Percentiles rank a stretch among this genome's conserved stretches.
phyloP scores from a whole-genome alignment of 106 monocot species.

The Allium fistulosum region DNA sequence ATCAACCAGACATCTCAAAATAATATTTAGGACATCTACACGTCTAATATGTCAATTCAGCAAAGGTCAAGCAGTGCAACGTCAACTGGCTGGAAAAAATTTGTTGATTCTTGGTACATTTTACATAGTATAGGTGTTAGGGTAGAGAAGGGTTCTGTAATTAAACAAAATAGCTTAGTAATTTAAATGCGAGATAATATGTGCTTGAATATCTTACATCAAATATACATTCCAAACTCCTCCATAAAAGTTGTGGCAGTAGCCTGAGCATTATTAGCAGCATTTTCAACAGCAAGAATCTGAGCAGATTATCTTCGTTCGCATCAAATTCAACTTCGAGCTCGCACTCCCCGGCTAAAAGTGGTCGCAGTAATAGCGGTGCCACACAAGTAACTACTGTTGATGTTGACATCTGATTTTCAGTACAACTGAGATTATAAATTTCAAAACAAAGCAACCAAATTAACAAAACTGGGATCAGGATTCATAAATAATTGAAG shows the following conservation, averaged over 20 bases:
- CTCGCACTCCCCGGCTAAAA: slow-evolving; percentile 98
- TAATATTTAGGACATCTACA: too few relatives aligned
- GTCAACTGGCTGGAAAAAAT: too few relatives aligned
- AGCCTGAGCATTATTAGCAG: slow-evolving; percentile 94
- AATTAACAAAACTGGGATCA: too few relatives aligned
- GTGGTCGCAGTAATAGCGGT: slow-evolving; percentile 86
- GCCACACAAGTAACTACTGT: slow-evolving; percentile 99
- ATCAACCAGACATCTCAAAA: too few relatives aligned
- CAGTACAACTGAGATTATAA: slow-evolving; percentile 10
- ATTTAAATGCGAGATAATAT: background rate
- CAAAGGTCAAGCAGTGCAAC: too few relatives aligned
- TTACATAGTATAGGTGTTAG: too few relatives aligned
- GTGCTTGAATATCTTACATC: slow-evolving; percentile 54
- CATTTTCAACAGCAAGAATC: slow-evolving; percentile 97
- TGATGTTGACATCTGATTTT: slow-evolving; percentile 91
- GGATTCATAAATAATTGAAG: too few relatives aligned
- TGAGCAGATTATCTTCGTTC: slow-evolving; percentile 80
- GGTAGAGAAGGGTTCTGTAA: too few relatives aligned
- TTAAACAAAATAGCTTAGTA: too few relatives aligned
- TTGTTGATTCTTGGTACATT: too few relatives aligned
- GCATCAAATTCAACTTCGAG: slow-evolving; percentile 89
- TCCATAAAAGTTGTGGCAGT: slow-evolving; percentile 78
- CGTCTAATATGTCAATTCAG: too few relatives aligned
- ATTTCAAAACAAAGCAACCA: background rate
- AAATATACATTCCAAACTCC: slow-evolving; percentile 87